Evolutionary conservation across 2,329 filamentous ascomycete species (phyloP).

Genomic region (Nemania sp.): DNA sequence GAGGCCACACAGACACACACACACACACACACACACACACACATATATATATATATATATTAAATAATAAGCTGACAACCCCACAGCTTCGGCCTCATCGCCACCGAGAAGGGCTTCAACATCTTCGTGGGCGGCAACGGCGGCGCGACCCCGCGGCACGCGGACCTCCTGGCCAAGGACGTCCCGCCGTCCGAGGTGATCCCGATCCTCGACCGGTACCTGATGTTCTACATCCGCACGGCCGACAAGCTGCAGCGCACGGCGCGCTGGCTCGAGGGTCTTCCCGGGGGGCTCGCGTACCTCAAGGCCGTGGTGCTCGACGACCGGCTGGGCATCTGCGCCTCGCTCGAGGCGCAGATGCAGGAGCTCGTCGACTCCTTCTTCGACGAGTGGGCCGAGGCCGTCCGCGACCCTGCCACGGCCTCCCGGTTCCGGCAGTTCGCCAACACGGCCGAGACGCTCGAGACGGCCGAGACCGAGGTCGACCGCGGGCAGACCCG

Average conservation of each 20-base stretch:
- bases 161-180: constrained; percentile 83
- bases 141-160: constrained; percentile 81
- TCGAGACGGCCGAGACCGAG: constrained; percentile 71
- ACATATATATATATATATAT: no score
- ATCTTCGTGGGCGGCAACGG: constrained; percentile 90
- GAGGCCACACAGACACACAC: no score
- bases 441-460: constrained; percentile 75
- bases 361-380: constrained; percentile 78
- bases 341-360: constrained; percentile 86
- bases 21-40: no score
- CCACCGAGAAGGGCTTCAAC: constrained; percentile 92
- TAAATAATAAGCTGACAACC: constrained; percentile 11
- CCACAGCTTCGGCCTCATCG: constrained; percentile 80
- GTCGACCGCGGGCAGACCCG: constrained; percentile 73
- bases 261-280: constrained; percentile 81
- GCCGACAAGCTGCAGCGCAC: constrained; percentile 89
- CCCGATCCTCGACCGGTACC: constrained; percentile 82
- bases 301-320: constrained; percentile 81
- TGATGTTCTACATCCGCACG: constrained; percentile 93
- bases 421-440: constrained; percentile 79
- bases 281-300: constrained; percentile 84
- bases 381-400: constrained; percentile 93
- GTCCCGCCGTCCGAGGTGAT: constrained; percentile 82
- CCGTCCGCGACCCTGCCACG: constrained; percentile 69
- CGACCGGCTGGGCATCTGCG: constrained; percentile 84